Percentiles rank a stretch among this genome's conserved stretches.
These are phyloP conservation scores for Collybia mongolica DNA, from an alignment of 768 basidiomycete genomes.

Conservation along the genomic window DNA sequence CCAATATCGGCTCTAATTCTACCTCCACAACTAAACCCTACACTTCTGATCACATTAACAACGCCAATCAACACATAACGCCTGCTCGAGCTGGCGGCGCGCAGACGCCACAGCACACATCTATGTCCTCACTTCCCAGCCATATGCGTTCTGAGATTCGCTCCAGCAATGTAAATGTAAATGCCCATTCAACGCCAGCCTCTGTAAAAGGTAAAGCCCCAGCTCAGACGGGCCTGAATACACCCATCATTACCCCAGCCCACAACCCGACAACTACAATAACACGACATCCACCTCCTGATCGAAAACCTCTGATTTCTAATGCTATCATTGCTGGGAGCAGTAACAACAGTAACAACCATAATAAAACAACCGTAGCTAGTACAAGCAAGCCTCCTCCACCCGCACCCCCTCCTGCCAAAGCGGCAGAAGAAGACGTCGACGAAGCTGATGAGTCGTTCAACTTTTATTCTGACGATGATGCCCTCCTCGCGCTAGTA, in stretches of 20 bases:
- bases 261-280: slow-evolving; percentile 4
- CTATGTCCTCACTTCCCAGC: slow-evolving; percentile 34
- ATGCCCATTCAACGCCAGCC: slow-evolving; percentile 8
- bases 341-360: background rate
- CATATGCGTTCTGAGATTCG: slow-evolving; percentile 32
- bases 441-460: slow-evolving; percentile 37
- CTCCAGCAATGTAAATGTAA: background rate
- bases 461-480: slow-evolving; percentile 63
- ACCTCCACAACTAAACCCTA: background rate
- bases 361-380: background rate
- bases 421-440: slow-evolving; percentile 6
- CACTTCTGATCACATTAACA: background rate
- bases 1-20: slow-evolving; percentile 16
- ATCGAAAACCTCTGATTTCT: background rate
- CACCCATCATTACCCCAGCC: slow-evolving; percentile 31
- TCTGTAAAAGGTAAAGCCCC: slow-evolving; percentile 3
- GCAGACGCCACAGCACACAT: no score
- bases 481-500: slow-evolving; percentile 57
- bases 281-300: slow-evolving; percentile 1
- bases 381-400: background rate
- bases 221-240: slow-evolving; percentile 21
- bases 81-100: background rate
- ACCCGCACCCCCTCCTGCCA: slow-evolving; percentile 5
- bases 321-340: background rate
- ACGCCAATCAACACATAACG: slow-evolving; percentile 2